Conservation (phyloP, 352 stramenopile species). For the Globisporangium spinosum region DNA sequence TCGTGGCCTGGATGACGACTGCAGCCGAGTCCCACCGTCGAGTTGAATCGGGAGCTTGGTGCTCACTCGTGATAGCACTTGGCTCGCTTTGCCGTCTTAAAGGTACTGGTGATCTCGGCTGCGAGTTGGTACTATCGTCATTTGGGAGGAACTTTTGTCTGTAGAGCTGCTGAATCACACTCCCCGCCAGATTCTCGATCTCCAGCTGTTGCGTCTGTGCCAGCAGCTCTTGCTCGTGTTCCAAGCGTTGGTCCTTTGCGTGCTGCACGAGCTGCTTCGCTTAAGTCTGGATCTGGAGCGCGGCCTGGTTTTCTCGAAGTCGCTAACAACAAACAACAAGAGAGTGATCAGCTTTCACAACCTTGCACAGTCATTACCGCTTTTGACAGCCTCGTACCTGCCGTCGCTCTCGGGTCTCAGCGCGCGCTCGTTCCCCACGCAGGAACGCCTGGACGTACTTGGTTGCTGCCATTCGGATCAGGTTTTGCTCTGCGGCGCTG, state of each 20-base stretch:
- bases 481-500: constrained; percentile 18
- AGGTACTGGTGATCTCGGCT: background rate
- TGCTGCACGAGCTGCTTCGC: background rate
- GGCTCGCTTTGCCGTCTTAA: constrained; percentile 1
- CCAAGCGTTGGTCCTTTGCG: background rate
- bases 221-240: constrained; percentile 18
- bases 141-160: constrained; percentile 12
- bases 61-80: background rate
- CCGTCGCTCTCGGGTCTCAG: constrained; percentile 10
- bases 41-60: background rate
- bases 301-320: constrained; percentile 19
- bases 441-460: constrained; percentile 33
- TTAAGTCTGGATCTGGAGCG: constrained; percentile 21
- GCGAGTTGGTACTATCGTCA: background rate
- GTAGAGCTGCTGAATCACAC: constrained; percentile 38
- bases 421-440: constrained; percentile 28
- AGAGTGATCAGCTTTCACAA: background rate
- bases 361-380: no score
- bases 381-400: constrained; percentile 3
- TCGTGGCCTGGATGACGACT: constrained; percentile 33
- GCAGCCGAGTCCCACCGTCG: constrained; percentile 23
- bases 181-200: constrained; percentile 39
- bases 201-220: constrained; percentile 31
- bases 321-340: background rate
- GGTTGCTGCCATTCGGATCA: constrained; percentile 26